Percentiles rank a stretch among this genome's conserved stretches.
Conservation (phyloP, 2,329 filamentous ascomycete genomes). For the Nigrospora oryzae region DNA sequence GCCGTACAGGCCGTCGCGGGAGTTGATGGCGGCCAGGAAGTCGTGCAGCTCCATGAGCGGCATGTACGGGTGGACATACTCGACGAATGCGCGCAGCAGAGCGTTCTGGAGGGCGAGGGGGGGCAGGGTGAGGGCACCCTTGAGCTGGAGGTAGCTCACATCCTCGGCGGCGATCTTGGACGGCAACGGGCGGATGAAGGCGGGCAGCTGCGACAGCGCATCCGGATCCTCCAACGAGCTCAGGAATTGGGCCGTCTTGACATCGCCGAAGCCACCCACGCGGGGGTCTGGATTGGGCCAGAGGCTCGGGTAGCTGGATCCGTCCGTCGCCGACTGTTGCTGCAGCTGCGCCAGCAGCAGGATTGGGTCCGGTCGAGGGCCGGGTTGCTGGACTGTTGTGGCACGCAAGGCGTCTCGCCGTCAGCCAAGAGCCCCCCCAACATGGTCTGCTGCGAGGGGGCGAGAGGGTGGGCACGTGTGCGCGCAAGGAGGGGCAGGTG, state of each 20-base stretch:
- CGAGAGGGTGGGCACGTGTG: too few species aligned
- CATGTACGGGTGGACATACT: constrained; percentile 93
- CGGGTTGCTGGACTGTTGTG: constrained; percentile 17
- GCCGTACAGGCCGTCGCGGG: constrained; percentile 59
- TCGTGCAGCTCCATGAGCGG: constrained; percentile 67
- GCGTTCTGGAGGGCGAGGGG: constrained; percentile 64
- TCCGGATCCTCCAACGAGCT: constrained; percentile 40
- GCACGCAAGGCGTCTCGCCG: constrained; percentile 18
- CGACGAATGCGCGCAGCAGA: constrained; percentile 71
- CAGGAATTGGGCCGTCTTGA: constrained; percentile 32
- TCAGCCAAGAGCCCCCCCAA: background rate
- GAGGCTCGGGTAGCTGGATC: constrained; percentile 20
- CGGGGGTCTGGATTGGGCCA: constrained; percentile 19
- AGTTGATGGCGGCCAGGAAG: constrained; percentile 52
- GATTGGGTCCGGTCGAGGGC: constrained; percentile 19
- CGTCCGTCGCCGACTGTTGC: constrained; percentile 11
- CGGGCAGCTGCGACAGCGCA: constrained; percentile 42
- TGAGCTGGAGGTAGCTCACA: constrained; percentile 72
- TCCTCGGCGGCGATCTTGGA: constrained; percentile 71
- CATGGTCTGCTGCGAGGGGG: too few species aligned
- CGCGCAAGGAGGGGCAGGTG: too few species aligned
- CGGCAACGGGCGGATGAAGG: constrained; percentile 74
- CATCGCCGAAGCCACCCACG: constrained; percentile 22
- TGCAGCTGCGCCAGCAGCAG: constrained; percentile 21
- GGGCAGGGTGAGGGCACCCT: constrained; percentile 77